phyloP scores from a whole-genome alignment of 2,329 filamentous ascomycete species.

The Fusarium multiceps region DNA sequence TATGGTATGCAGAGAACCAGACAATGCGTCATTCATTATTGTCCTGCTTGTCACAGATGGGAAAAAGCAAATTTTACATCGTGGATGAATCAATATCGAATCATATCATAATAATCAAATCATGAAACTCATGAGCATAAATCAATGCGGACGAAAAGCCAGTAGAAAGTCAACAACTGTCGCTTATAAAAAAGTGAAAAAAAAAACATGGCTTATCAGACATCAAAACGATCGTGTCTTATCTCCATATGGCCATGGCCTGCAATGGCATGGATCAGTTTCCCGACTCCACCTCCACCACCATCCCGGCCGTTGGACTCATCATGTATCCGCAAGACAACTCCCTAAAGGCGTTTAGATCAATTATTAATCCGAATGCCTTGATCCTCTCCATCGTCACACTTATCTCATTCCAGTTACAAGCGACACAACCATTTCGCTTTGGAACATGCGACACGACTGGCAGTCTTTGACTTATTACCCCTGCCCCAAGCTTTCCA shows the following conservation, averaged over 20 bases:
- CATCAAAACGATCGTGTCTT: constrained; percentile 19
- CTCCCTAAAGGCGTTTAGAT: constrained; percentile 19
- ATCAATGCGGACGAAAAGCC: background rate
- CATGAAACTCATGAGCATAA: background rate
- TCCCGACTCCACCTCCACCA: constrained; percentile 36
- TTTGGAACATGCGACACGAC: constrained; percentile 25
- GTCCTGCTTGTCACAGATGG: constrained; percentile 9
- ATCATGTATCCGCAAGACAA: constrained; percentile 36
- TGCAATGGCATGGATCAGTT: constrained; percentile 6
- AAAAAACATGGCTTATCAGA: constrained; percentile 1
- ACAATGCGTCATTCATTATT: constrained; percentile 37
- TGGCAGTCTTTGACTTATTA: constrained; percentile 1
- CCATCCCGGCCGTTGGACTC: constrained; percentile 37
- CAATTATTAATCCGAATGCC: constrained; percentile 39
- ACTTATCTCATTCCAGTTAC: constrained; percentile 38
- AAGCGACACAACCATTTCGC: constrained; percentile 22
- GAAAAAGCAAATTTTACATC: constrained; percentile 12
- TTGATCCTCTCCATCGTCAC: constrained; percentile 30
- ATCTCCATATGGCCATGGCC: constrained; percentile 8
- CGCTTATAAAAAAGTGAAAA: background rate
- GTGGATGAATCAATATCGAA: background rate
- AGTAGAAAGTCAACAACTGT: constrained; percentile 14
- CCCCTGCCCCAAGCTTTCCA: background rate
- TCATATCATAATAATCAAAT: background rate
- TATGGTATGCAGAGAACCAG: constrained; percentile 17